A percentile compares a stretch with the other conserved stretches of the same genome.
These are phyloP conservation scores for Perilla frutescens DNA, from an alignment of 257 asterid genomes.

Conservation along the genomic window DNA sequence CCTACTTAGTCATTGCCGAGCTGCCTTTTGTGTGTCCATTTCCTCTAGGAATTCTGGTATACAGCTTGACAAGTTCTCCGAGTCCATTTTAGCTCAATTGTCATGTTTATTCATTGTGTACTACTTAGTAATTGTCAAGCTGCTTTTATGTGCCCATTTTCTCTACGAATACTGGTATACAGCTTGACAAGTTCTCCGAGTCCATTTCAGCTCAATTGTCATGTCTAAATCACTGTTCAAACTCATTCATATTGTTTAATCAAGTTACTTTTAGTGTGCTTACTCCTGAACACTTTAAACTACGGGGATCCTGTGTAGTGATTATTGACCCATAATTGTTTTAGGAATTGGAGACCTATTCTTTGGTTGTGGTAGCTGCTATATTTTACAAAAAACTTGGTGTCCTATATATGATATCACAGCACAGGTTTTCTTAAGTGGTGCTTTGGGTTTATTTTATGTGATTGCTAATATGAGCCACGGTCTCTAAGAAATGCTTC, in stretches of 20 bases:
- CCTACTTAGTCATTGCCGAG: background rate
- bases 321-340: background rate
- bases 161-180: background rate
- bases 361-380: background rate
- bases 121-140: background rate
- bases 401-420: background rate
- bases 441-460: constrained; percentile 1
- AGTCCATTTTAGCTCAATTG: background rate
- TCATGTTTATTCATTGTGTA: background rate
- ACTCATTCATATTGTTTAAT: too few relatives aligned
- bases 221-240: background rate
- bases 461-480: background rate
- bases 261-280: background rate
- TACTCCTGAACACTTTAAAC: background rate
- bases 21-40: constrained; percentile 2
- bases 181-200: background rate
- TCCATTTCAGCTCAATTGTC: background rate
- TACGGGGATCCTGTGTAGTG: background rate
- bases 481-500: background rate
- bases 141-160: constrained; percentile 8
- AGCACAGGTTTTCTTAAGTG: background rate
- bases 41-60: background rate
- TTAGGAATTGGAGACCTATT: constrained; percentile 10
- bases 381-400: background rate
- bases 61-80: background rate